phyloP scores from a whole-genome alignment of 1,284 basidiomycete genomes.

The Ganoderma leucocontextum region DNA sequence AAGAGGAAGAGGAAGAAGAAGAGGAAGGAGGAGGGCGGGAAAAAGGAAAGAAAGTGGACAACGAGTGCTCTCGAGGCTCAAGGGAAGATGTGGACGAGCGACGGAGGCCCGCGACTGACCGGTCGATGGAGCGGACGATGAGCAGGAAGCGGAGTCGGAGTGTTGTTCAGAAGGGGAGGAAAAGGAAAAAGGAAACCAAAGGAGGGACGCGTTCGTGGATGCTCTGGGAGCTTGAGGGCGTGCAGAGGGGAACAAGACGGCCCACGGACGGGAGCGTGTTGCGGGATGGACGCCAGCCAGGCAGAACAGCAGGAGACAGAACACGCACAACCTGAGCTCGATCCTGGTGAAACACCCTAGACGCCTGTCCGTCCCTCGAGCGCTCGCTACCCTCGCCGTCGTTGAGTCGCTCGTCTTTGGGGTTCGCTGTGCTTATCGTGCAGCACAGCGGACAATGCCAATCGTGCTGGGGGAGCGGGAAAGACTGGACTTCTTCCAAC shows the following conservation, averaged over 20 bases:
- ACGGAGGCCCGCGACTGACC: constrained; percentile 21
- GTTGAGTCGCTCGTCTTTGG: not conserved
- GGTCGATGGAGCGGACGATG: constrained; percentile 30
- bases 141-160: constrained; percentile 16
- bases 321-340: constrained; percentile 5
- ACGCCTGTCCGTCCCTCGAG: constrained; percentile 18
- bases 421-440: not conserved
- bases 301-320: constrained; percentile 38
- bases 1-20: constrained; percentile 10
- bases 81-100: constrained; percentile 26
- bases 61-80: constrained; percentile 31
- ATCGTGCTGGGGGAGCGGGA: constrained; percentile 7
- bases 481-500: not conserved
- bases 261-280: constrained; percentile 34
- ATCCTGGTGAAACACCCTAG: constrained; percentile 25
- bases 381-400: constrained; percentile 18
- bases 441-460: constrained; percentile 4
- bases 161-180: constrained; percentile 25
- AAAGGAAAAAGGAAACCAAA: constrained; percentile 38
- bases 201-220: constrained; percentile 42
- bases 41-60: constrained; percentile 29
- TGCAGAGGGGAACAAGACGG: constrained; percentile 28
- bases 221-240: constrained; percentile 34
- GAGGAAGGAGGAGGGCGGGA: not conserved
- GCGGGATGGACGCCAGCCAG: constrained; percentile 37